These are phyloP conservation scores for Sphaceloma murrayae DNA, from an alignment of 2,329 filamentous ascomycete species.

Conservation along the genomic window DNA sequence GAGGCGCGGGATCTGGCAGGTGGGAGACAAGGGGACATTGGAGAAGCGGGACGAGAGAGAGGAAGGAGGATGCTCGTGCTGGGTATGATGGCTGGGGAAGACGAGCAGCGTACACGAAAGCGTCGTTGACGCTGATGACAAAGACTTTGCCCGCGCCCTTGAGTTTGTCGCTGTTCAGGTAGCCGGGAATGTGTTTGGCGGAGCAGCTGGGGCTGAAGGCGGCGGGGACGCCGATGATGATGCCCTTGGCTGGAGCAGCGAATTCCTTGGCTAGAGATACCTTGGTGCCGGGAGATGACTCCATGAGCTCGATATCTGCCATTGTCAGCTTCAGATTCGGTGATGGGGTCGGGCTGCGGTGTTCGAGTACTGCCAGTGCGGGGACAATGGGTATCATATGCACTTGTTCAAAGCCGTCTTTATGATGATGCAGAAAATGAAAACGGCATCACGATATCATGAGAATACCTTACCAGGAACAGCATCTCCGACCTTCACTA, in stretches of 20 bases:
- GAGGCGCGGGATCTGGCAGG: too few relatives aligned
- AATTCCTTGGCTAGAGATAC: conserved; percentile 77
- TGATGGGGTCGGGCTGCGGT: not conserved
- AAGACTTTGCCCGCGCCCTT: conserved; percentile 76
- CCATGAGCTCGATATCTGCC: conserved; percentile 58
- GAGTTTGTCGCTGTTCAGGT: conserved; percentile 68
- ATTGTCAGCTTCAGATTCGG: not conserved
- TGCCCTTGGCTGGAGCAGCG: conserved; percentile 51
- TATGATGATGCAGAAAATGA: too few relatives aligned
- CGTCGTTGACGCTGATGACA: conserved; percentile 86
- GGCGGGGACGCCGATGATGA: conserved; percentile 73
- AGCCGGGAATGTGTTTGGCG: conserved; percentile 70
- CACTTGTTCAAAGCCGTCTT: too few relatives aligned
- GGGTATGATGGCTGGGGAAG: not conserved
- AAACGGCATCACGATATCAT: too few relatives aligned
- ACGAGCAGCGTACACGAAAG: conserved; percentile 61
- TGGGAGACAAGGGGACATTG: too few relatives aligned
- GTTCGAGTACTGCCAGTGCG: too few relatives aligned
- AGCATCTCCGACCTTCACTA: conserved; percentile 68
- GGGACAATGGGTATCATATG: too few relatives aligned
- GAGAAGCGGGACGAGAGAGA: too few relatives aligned
- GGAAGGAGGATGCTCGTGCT: not conserved
- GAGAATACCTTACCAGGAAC: conserved; percentile 52
- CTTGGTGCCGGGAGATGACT: conserved; percentile 84
- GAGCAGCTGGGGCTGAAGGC: conserved; percentile 51